These are phyloP conservation scores for Arachnomyces sp. DNA, from an alignment of 2,329 filamentous ascomycete genomes.

Conservation along the genomic window DNA sequence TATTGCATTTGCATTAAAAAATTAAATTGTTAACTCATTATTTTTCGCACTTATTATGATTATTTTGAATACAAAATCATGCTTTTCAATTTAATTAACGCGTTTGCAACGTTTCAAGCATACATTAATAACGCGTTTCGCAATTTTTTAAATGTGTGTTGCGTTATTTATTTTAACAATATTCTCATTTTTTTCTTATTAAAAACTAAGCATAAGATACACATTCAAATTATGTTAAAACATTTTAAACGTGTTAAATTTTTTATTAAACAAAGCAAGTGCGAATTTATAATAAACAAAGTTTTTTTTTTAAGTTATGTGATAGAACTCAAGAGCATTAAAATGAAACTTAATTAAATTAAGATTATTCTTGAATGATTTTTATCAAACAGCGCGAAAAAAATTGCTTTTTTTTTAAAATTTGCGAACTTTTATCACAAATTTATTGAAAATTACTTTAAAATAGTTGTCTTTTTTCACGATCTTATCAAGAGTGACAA, in stretches of 20 bases:
- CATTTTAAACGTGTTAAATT: constrained; percentile 3
- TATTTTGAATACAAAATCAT: constrained; percentile 16
- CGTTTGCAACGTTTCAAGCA: constrained; percentile 10
- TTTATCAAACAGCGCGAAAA: constrained; percentile 3
- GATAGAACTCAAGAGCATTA: constrained; percentile 6
- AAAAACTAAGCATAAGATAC: constrained; percentile 1
- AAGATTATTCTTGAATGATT: constrained; percentile 16
- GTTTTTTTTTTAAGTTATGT: constrained; percentile 14
- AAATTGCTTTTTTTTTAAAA: background rate
- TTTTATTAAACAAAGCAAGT: constrained; percentile 10
- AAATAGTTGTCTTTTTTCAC: constrained; percentile 12
- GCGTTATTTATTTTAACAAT: constrained; percentile 4
- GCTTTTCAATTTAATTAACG: constrained; percentile 13
- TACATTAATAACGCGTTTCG: constrained; percentile 14
- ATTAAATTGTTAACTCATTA: too few species aligned
- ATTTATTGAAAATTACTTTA: constrained; percentile 21
- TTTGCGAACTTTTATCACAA: constrained; percentile 28
- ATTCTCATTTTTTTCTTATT: constrained; percentile 5
- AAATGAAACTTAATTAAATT: constrained; percentile 15
- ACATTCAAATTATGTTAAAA: constrained; percentile 7
- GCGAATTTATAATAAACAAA: constrained; percentile 6
- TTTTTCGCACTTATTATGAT: constrained; percentile 10
- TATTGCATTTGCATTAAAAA: too few species aligned
- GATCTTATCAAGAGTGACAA: constrained; percentile 8
- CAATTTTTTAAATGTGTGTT: constrained; percentile 9